Evolutionary conservation across 331 rosid genomes (phyloP), one percentile per base, ranked within the genome.

Genomic region (Prunus yedoensis): DNA sequence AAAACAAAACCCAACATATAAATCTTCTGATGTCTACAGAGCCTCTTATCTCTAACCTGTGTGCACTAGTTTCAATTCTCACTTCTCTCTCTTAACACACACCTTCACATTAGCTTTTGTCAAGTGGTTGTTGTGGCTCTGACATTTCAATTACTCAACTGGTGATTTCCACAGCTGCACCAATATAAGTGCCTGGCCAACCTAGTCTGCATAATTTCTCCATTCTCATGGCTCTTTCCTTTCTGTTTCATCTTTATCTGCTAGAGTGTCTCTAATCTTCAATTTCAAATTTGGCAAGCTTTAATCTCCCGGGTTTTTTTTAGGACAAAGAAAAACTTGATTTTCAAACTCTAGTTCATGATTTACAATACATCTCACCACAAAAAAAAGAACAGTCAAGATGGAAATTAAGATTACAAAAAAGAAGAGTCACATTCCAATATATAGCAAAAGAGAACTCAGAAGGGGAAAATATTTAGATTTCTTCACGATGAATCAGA

Each of bases 401-500:
- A 71, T 21, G 16, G 3, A 59, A 72, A 3, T 3, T 2, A 18
- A 65, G 16, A 21, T 10, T 41, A 20, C 52, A 0, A 38, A 65
- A 17, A 41, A 3, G 11, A 32, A 63, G 20, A 2, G 17, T 11
- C 57, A 2, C 10, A 1, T 12, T 38, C 53, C 11, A 15, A 38
- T 43, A 3, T 53, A 11, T 1, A 52, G 53, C 66, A 15, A 60
- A 62, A 3, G 11, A 30, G 50, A 61, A 60, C 18, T 5, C 50
- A 47, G 27, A 79, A 73, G 13, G 61, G 20, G 14, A 41, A 66
- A 27, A 66, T 16, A 76, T 66, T 54, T 38, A 46, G 79, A 76
- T 64, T 62, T 20, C 52, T 64, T 75, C 45, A 35, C 17, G 15
- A 74, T 20, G 78, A 74, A 53, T 73, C 60, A 6, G 62, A 53